Evolutionary conservation across 495 filamentous ascomycete genomes (phyloP), one percentile per base, ranked within the genome.

Genomic region (Lophiotrema nucula): DNA sequence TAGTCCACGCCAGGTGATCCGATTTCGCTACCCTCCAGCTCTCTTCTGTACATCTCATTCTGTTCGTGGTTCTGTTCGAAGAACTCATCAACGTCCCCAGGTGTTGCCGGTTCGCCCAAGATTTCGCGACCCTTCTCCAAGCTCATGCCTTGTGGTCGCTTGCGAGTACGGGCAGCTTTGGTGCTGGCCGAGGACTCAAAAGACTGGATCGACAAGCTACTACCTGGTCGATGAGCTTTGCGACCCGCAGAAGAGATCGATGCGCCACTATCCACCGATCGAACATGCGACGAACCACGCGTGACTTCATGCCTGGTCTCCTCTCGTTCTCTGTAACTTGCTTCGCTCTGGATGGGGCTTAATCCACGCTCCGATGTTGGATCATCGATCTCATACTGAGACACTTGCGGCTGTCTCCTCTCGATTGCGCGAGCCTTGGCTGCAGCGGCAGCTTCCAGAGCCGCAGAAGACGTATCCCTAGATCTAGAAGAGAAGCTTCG

Each of bases 291-390:
- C 2, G 62, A 38, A 23, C 58, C 45, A 38, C 81, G 47, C n/a
- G 24, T 54, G 19, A 26, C 39, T 73, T 79, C 10, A 8, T 35
- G 31, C 31, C 31, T 70, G 16, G 75, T 78, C 25, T 79, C 78
- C 49, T 79, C 74, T 6, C 79, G 82, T 50, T 79, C 74, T 6
- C 79, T 82, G 59, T 86, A 88, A 49, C 90, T 91, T 0, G 88
- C 89, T 24, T 93, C 86, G 55, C 91, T 95, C 59, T 92, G 90
- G 48, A 95, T 90, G 0, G 90, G 91, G 70, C 91, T 95, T 19
- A 92, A 72, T 13, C 82, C 82, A 25, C 87, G 77, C 23, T 54
- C 58, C 2, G 57, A 60, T 2, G 79, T 79, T 5, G 78, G 73
- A 25, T 79, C 73, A 5, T 56, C 69, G 52, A 72, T 70, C 18